Evolutionary conservation across 768 basidiomycete species (phyloP).

Genomic region (Amanita rubescens): DNA sequence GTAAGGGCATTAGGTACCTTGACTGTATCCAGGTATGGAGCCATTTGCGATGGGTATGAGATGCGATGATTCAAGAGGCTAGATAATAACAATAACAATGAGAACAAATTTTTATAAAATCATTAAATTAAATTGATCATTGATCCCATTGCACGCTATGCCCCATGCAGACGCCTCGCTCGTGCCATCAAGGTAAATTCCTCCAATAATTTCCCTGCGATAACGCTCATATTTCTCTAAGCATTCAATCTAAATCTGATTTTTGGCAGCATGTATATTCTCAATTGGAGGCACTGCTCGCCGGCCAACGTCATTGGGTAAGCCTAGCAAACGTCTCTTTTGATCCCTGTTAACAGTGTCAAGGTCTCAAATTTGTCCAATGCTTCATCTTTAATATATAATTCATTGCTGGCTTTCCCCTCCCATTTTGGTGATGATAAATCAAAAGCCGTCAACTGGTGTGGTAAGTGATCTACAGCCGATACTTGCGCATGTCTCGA

Average conservation of each 20-base stretch:
- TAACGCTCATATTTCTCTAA: conserved; percentile 12
- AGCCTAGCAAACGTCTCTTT: conserved; percentile 12
- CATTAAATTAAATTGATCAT: no score
- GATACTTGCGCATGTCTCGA: not conserved
- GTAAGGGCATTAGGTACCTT: conserved; percentile 34
- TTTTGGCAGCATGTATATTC: conserved; percentile 75
- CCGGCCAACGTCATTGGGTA: conserved; percentile 75
- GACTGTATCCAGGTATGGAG: conserved; percentile 68
- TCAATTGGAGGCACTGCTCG: conserved; percentile 57
- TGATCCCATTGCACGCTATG: no score
- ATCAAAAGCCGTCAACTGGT: conserved; percentile 82
- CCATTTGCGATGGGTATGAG: conserved; percentile 36
- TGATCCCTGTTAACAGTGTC: conserved; percentile 3
- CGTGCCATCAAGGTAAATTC: conserved; percentile 45
- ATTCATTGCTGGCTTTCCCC: conserved; percentile 62
- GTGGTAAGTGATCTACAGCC: conserved; percentile 49
- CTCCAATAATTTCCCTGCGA: not conserved
- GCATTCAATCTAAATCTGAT: conserved; percentile 62
- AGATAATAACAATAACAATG: not conserved
- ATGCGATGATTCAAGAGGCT: not conserved
- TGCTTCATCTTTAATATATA: conserved; percentile 73
- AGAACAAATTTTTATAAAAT: no score
- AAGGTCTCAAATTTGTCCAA: conserved; percentile 88
- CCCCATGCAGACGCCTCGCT: conserved; percentile 78
- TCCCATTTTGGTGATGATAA: conserved; percentile 53